A percentile compares a stretch with the other conserved stretches of the same genome.
phyloP scores from a whole-genome alignment of 768 basidiomycete genomes.

The Tricholoma bakamatsutake region DNA sequence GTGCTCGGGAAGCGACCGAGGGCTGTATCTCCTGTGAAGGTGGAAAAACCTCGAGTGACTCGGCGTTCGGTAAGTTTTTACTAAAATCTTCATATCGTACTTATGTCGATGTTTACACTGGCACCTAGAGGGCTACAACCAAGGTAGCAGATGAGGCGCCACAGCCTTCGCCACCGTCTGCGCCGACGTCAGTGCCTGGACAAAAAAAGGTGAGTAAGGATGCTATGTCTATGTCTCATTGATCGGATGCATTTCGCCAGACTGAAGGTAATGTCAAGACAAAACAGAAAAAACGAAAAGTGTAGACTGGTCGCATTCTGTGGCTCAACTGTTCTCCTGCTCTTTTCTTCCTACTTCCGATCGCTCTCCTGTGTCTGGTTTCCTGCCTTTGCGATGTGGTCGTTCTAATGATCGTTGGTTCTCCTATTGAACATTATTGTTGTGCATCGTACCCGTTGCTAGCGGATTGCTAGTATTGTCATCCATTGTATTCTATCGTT shows the following conservation, averaged over 20 bases:
- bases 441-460: too few relatives aligned
- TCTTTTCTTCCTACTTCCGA: not conserved
- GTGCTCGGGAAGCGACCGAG: slow-evolving; percentile 12
- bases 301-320: not conserved
- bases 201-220: slow-evolving; percentile 8
- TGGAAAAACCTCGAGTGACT: slow-evolving; percentile 1
- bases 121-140: not conserved
- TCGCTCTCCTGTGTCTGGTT: too few relatives aligned
- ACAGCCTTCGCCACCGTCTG: not conserved
- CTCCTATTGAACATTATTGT: too few relatives aligned
- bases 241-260: not conserved
- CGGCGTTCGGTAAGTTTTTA: slow-evolving; percentile 9
- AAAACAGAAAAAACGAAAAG: not conserved
- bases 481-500: too few relatives aligned
- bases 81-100: not conserved
- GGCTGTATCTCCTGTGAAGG: slow-evolving; percentile 4
- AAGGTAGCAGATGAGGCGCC: not conserved
- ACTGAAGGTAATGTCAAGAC: not conserved
- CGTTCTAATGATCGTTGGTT: too few relatives aligned
- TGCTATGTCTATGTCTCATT: not conserved
- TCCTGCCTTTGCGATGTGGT: too few relatives aligned
- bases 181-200: not conserved
- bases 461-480: too few relatives aligned
- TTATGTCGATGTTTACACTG: not conserved
- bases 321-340: not conserved